Evolutionary conservation across 148 eudicot species (phyloP).

Genomic region (Spergularia bocconei): DNA sequence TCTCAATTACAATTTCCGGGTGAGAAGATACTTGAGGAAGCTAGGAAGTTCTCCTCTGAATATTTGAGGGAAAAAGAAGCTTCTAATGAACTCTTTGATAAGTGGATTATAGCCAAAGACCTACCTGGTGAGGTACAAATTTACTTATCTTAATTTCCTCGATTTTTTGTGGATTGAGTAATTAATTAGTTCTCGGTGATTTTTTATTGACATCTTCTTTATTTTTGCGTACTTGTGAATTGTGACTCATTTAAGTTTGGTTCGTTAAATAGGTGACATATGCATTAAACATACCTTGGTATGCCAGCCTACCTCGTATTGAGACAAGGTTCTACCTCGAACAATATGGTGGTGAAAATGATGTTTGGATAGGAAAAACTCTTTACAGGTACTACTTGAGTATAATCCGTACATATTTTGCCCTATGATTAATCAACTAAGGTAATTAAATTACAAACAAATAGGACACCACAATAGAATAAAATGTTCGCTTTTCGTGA

Average conservation of each 20-base stretch:
- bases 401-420: background rate
- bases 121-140: constrained; percentile 61
- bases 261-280: constrained; percentile 53
- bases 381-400: constrained; percentile 58
- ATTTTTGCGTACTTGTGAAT: too few relatives aligned
- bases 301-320: constrained; percentile 66
- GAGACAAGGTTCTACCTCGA: constrained; percentile 73
- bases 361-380: constrained; percentile 90
- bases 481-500: background rate
- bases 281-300: constrained; percentile 79
- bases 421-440: background rate
- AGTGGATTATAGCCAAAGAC: constrained; percentile 69
- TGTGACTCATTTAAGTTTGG: background rate
- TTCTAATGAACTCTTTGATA: constrained; percentile 50
- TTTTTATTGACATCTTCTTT: too few relatives aligned
- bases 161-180: background rate
- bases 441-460: too few relatives aligned
- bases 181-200: too few relatives aligned
- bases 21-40: constrained; percentile 55
- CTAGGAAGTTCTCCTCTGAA: constrained; percentile 46
- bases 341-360: constrained; percentile 85
- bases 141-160: background rate
- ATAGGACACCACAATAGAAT: background rate
- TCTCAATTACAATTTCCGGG: constrained; percentile 60
- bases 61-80: constrained; percentile 51